Conservation (phyloP, 202 grass and related monocot species). For the Brachypodium distachyon region DNA sequence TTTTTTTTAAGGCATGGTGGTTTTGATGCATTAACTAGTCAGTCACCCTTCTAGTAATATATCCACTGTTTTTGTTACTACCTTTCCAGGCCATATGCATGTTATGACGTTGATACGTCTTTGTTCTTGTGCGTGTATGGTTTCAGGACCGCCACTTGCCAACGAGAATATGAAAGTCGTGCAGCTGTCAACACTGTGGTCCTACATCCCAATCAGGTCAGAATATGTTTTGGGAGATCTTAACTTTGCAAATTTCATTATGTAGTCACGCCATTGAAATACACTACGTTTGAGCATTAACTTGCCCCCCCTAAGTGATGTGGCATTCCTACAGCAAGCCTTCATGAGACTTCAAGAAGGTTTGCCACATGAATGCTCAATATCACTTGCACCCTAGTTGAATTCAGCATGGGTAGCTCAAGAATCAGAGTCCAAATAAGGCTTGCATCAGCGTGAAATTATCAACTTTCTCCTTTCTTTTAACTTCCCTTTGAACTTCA, state of each 20-base stretch:
- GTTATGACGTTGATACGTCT: background rate
- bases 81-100: background rate
- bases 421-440: background rate
- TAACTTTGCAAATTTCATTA: background rate
- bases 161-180: conserved; percentile 93
- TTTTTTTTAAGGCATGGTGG: background rate
- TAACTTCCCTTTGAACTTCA: background rate
- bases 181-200: conserved; percentile 92
- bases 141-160: conserved; percentile 77
- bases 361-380: background rate
- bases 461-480: background rate
- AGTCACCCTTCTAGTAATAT: background rate
- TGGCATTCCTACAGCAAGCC: background rate
- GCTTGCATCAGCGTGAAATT: background rate
- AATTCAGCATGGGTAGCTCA: background rate
- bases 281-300: background rate
- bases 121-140: conserved; percentile 8
- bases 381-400: background rate
- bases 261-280: background rate
- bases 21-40: background rate
- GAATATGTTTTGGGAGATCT: background rate
- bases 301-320: background rate
- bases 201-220: conserved; percentile 94
- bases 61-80: background rate
- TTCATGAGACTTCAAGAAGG: background rate